Conservation (phyloP, 805 yeast genomes). For the Kregervanrija fluxuum region DNA sequence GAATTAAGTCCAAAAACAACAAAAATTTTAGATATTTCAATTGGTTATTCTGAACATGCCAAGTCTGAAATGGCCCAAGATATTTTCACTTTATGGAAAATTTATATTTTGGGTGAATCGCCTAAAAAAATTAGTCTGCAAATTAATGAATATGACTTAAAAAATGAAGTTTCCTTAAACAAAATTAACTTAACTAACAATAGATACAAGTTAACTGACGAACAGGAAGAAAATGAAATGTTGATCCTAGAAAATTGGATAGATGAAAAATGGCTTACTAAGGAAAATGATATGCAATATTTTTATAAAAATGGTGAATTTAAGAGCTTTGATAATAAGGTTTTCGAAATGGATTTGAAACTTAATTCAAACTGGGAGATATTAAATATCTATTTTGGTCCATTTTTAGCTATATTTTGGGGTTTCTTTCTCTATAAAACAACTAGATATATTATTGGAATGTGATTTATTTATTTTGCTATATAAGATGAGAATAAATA, state of each 20-base stretch:
- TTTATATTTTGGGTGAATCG: constrained; percentile 63
- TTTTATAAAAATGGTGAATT: constrained; percentile 54
- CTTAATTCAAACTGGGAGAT: too few relatives aligned
- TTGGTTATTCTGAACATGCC: constrained; percentile 70
- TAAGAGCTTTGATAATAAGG: background rate
- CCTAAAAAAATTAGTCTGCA: constrained; percentile 63
- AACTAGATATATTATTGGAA: too few relatives aligned
- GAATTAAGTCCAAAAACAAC: constrained; percentile 46
- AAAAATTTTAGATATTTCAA: constrained; percentile 72
- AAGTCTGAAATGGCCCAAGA: constrained; percentile 70
- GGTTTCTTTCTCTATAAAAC: too few relatives aligned
- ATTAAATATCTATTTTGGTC: too few relatives aligned
- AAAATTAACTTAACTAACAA: constrained; percentile 35
- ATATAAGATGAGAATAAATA: too few relatives aligned
- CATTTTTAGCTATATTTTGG: too few relatives aligned
- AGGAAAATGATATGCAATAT: constrained; percentile 63
- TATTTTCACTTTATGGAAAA: constrained; percentile 53
- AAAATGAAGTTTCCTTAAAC: constrained; percentile 13
- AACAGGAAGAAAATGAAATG: constrained; percentile 33
- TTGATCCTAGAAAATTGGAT: constrained; percentile 69
- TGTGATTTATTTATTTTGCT: too few relatives aligned
- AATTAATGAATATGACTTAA: constrained; percentile 48
- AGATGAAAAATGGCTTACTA: constrained; percentile 61
- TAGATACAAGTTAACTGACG: constrained; percentile 30
- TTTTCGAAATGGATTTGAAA: too few relatives aligned